Evolutionary conservation across 192 early-diverging fungal species (phyloP).

Genomic region (Backusella tuberculispora): DNA sequence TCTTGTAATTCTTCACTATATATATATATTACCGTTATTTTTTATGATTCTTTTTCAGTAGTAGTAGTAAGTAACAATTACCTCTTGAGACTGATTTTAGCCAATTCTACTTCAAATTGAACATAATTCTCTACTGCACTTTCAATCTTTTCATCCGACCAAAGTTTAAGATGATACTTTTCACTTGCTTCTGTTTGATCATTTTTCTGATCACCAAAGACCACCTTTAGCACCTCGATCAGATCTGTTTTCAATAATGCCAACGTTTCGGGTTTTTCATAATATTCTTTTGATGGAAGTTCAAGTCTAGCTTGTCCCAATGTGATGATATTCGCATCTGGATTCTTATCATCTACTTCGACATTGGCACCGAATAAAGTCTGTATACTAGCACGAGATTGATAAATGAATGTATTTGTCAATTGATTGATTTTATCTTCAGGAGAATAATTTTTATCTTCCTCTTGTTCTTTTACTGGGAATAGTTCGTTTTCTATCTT

Average conservation of each 20-base stretch:
- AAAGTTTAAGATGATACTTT: background rate
- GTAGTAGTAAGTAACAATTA: constrained; percentile 18
- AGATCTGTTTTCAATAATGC: constrained; percentile 47
- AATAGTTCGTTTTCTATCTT: constrained; percentile 40
- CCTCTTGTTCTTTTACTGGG: background rate
- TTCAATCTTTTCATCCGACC: constrained; percentile 4
- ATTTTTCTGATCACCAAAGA: constrained; percentile 35
- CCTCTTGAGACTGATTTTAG: constrained; percentile 49
- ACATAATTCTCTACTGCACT: constrained; percentile 51
- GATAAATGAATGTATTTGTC: constrained; percentile 4
- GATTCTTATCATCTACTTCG: constrained; percentile 61
- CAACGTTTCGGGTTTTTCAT: constrained; percentile 52
- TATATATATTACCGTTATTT: background rate
- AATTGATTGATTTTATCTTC: background rate
- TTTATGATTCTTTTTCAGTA: background rate
- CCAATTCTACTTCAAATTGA: constrained; percentile 60
- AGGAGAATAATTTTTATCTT: background rate
- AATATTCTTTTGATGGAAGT: constrained; percentile 71
- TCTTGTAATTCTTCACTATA: constrained; percentile 52
- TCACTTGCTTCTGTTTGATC: background rate
- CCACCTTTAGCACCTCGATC: constrained; percentile 42
- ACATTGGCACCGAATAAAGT: constrained; percentile 55
- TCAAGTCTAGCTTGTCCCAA: constrained; percentile 57
- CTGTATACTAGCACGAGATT: background rate
- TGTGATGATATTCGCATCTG: constrained; percentile 51